Evolutionary conservation across 805 yeast species (phyloP), one percentile per base, ranked within the genome.

Genomic region (Hanseniaspora taiwanica): DNA sequence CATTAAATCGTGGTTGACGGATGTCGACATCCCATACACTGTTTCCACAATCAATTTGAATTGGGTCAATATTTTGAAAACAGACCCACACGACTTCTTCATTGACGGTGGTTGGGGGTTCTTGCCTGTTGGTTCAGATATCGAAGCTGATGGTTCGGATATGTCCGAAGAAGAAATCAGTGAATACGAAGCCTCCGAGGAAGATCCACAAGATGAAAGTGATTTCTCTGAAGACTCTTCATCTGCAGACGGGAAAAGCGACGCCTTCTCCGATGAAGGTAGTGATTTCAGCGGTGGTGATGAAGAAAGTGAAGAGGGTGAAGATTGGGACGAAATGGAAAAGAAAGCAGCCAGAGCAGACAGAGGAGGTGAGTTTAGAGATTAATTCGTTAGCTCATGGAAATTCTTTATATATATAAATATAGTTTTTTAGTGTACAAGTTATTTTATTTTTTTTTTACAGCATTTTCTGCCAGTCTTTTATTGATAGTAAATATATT

Each of bases 21-120:
- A 91, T 58, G 94, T 91, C 55, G 98, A 91, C 59, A 81, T 91
- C 47, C 95, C 98, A 29, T 78, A 72, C 65, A 81, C 87, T 55
- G 96, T 86, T 53, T 96, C 96, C 40, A 87, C 94, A 35, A 81
- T 91, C 64, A 89, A 89, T 65, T 76, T 91, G 73, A 86, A 85
- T 64, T 91, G 98, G 98, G 68, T 77, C 12, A 79, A 86, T 19
- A 87, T 91, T 56, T 89, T 91, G 96, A 89, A 86, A 63, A 85
- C 96, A 0, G 96, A 91, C 59, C 97, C 98, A 12, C 85, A 85
- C 57, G 89, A 85, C 55, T 91, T 91, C 65, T 91, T 87, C 62
- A 64, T 73, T 37, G 93, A 84, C 53, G 98, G 97, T 42, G 98
- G 98, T 40, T 91, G 98, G 98, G 72, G 76, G 21, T 85, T 91